These are phyloP conservation scores for Phytopythium sindhum DNA, from an alignment of 352 stramenopile genomes.

Conservation along the genomic window DNA sequence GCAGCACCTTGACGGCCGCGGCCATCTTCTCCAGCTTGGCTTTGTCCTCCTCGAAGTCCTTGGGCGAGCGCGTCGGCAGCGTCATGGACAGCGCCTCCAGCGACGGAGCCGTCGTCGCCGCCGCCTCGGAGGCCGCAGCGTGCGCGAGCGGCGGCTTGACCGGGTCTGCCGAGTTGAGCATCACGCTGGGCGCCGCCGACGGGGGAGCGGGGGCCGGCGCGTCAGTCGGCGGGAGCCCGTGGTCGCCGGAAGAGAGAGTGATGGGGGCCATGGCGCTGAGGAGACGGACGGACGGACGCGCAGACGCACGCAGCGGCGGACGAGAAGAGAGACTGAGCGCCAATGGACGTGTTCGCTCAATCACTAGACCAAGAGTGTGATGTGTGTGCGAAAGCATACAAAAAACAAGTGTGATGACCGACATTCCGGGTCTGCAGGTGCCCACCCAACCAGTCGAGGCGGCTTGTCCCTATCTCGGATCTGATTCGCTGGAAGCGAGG, in stretches of 20 bases:
- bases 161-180: constrained; percentile 1
- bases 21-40: constrained; percentile 92
- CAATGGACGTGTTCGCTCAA: constrained; percentile 4
- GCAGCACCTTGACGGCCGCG: constrained; percentile 88
- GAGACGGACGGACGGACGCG: constrained; percentile 10
- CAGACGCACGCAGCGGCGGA: constrained; percentile 10
- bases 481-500: constrained; percentile 1
- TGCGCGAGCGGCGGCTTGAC: constrained; percentile 26
- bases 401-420: neutral
- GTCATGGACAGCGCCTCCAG: constrained; percentile 64
- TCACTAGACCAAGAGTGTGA: too few relatives aligned
- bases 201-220: neutral
- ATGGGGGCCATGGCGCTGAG: constrained; percentile 35
- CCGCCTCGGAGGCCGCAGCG: constrained; percentile 4
- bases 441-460: constrained; percentile 3
- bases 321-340: neutral
- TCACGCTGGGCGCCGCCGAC: constrained; percentile 2
- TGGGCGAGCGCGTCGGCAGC: constrained; percentile 41
- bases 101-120: constrained; percentile 7
- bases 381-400: too few relatives aligned
- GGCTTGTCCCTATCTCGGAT: neutral
- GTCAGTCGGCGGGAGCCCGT: constrained; percentile 12
- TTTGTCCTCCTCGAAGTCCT: constrained; percentile 73
- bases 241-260: constrained; percentile 19
- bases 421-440: neutral